Percentiles rank a stretch among this genome's conserved stretches.
These are phyloP conservation scores for Aspergillus aculeatinus DNA, from an alignment of 2,329 filamentous ascomycete genomes.

Conservation along the genomic window DNA sequence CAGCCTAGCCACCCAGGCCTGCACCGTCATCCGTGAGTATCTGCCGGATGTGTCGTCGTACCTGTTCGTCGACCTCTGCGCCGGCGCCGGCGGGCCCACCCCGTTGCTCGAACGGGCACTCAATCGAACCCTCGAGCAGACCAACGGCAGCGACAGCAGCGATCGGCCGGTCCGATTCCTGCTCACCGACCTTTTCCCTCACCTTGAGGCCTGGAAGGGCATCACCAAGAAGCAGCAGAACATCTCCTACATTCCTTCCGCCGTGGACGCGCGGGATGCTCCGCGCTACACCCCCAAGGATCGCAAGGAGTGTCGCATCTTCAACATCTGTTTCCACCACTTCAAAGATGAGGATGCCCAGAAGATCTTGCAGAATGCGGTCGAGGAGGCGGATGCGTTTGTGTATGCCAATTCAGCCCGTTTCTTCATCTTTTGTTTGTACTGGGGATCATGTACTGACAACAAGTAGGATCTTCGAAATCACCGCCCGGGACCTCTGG, in stretches of 20 bases:
- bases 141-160: conserved; percentile 7
- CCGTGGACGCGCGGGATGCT: conserved; percentile 61
- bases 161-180: conserved; percentile 54
- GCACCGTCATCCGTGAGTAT: conserved; percentile 31
- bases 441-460: neutral
- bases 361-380: conserved; percentile 58
- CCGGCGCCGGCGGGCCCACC: conserved; percentile 70
- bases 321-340: conserved; percentile 75
- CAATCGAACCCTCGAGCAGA: conserved; percentile 45
- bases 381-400: conserved; percentile 26
- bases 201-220: conserved; percentile 59
- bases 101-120: conserved; percentile 61
- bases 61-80: conserved; percentile 73
- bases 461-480: conserved; percentile 15
- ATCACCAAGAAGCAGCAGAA: conserved; percentile 55
- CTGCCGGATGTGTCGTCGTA: conserved; percentile 51
- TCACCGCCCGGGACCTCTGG: conserved; percentile 7
- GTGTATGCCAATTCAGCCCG: conserved; percentile 18
- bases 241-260: conserved; percentile 58
- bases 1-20: conserved; percentile 16
- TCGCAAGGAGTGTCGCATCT: conserved; percentile 64
- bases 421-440: too few species aligned
- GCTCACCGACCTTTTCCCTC: conserved; percentile 66
- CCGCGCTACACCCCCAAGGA: conserved; percentile 44
- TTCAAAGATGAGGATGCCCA: conserved; percentile 65